These are phyloP conservation scores for Russula virescens DNA, from an alignment of 768 basidiomycete genomes.

Conservation along the genomic window DNA sequence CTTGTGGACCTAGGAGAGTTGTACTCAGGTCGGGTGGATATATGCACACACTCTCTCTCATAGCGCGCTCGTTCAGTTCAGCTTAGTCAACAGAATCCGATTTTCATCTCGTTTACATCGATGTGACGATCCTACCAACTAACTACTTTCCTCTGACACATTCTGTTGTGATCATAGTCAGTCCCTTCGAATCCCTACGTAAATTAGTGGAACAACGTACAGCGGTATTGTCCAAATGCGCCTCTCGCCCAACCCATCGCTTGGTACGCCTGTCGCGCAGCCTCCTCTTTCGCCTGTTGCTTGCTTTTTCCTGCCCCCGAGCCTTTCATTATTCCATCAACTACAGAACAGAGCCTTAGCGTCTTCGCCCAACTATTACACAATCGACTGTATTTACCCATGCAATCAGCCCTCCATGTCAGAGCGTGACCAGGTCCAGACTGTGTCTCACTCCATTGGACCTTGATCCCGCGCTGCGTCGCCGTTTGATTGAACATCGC, in stretches of 20 bases:
- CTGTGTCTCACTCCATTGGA: constrained; percentile 56
- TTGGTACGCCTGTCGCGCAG: constrained; percentile 64
- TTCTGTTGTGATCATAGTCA: constrained; percentile 3
- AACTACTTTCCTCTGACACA: no score
- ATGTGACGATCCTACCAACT: no score
- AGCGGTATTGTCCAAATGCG: constrained; percentile 4
- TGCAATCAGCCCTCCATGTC: constrained; percentile 59
- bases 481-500: constrained; percentile 73
- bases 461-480: constrained; percentile 53
- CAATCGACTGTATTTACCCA: constrained; percentile 45
- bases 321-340: constrained; percentile 66
- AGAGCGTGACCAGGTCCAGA: constrained; percentile 64
- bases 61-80: no score
- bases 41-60: no score
- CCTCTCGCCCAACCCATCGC: constrained; percentile 65
- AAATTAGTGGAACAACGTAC: neutral
- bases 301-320: constrained; percentile 61
- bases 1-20: constrained; percentile 3
- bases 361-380: neutral
- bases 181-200: neutral
- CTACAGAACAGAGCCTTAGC: constrained; percentile 32
- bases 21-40: no score
- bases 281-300: constrained; percentile 73
- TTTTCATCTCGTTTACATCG: no score
- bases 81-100: no score